A percentile compares a stretch with the other conserved stretches of the same genome.
phyloP scores from a whole-genome alignment of 2,329 filamentous ascomycete genomes.

The Ceratocystis albifundus region DNA sequence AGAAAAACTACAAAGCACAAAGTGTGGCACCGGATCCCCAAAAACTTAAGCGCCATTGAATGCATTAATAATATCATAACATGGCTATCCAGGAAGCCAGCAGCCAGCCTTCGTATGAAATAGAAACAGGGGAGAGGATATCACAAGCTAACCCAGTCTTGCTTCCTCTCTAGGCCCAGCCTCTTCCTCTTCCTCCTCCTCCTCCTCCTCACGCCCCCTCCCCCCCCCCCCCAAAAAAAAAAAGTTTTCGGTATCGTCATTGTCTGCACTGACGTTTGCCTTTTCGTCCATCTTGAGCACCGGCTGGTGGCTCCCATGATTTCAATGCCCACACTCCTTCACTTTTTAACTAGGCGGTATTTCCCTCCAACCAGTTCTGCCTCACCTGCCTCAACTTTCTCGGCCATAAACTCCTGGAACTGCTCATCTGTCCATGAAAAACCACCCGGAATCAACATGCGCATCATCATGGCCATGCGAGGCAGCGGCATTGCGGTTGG shows the following conservation, averaged over 20 bases:
- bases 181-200: too few relatives aligned
- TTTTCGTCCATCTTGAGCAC: not conserved
- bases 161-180: not conserved
- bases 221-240: not conserved
- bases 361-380: conserved; percentile 59
- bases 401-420: conserved; percentile 63
- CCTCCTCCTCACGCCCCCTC: too few relatives aligned
- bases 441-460: conserved; percentile 76
- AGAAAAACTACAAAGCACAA: too few relatives aligned
- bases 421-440: conserved; percentile 88
- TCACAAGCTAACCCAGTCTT: not conserved
- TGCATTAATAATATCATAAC: not conserved
- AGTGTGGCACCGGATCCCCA: too few relatives aligned
- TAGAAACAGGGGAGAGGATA: not conserved
- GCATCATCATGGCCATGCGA: conserved; percentile 88
- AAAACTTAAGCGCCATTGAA: not conserved
- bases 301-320: not conserved
- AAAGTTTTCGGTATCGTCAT: not conserved
- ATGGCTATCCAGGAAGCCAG: not conserved
- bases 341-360: conserved; percentile 55
- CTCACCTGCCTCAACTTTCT: conserved; percentile 62
- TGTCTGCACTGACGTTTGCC: not conserved
- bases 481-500: conserved; percentile 64
- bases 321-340: conserved; percentile 25
- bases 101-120: not conserved